Evolutionary conservation across 139 green algal species (phyloP), one percentile per base, ranked within the genome.

Genomic region (Chlamydomonas incerta): DNA sequence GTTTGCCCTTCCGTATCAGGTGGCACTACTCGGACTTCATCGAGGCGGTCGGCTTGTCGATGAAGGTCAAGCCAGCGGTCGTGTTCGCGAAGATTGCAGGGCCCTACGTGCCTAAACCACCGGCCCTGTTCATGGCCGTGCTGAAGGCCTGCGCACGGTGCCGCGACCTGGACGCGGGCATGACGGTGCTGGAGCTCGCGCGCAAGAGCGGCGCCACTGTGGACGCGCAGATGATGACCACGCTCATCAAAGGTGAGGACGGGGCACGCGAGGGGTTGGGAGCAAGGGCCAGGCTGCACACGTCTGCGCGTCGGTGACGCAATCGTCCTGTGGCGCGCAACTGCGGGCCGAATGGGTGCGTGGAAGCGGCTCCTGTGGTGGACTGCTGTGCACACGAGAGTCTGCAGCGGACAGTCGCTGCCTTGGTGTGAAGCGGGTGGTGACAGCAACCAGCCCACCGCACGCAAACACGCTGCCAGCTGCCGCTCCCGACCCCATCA

Each of bases 231-330:
- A 34, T 87, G 37, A 50, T 90, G 23, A 92, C 88, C 15, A 83
- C 79, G 0, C 65, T 88, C 50, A 92, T 92, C 47, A 90, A 90
- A 29, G 88, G 88, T 92, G 82, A 41, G 87, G 24, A 3, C n/a
- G n/a, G 6, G 41, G 41, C 41, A 50, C 8, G 41, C 41, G n/a
- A n/a, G n/a, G n/a, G n/a, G n/a, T n/a, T n/a, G n/a, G n/a, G n/a
- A n/a, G n/a, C n/a, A n/a, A n/a, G n/a, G n/a, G n/a, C n/a, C n/a
- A n/a, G n/a, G n/a, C n/a, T n/a, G n/a, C n/a, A n/a, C n/a, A n/a
- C n/a, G n/a, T n/a, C n/a, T n/a, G n/a, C n/a, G n/a, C n/a, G n/a
- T n/a, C n/a, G n/a, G n/a, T n/a, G n/a, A n/a, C n/a, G n/a, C n/a
- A n/a, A n/a, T n/a, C n/a, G n/a, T n/a, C n/a, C n/a, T n/a, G n/a